Percentiles rank a stretch among this genome's conserved stretches.
Evolutionary conservation across 164 flowering plant species (phyloP).

Genomic region (Umbellularia californica): DNA sequence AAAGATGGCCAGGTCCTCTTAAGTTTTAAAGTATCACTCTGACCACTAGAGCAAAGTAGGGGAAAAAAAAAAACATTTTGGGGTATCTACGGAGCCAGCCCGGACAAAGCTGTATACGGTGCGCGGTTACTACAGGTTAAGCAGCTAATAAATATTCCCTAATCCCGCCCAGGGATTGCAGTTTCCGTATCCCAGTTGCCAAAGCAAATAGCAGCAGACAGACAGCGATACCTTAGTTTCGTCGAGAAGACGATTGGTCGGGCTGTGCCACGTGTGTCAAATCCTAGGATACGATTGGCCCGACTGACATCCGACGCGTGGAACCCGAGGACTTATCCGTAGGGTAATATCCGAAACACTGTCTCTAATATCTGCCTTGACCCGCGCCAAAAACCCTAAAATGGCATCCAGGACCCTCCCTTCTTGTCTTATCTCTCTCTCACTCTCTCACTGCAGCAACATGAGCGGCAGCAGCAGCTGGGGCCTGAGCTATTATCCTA

Average conservation of each 20-base stretch:
- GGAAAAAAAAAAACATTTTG: too few species aligned
- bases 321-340: background rate
- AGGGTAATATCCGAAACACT: conserved; percentile 6
- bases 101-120: too few species aligned
- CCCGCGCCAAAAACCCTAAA: background rate
- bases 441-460: background rate
- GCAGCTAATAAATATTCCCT: too few species aligned
- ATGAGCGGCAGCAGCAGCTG: background rate
- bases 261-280: conserved; percentile 31
- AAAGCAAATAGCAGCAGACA: too few species aligned
- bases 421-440: background rate
- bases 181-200: background rate
- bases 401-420: background rate
- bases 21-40: too few species aligned
- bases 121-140: too few species aligned
- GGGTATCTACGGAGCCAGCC: too few species aligned
- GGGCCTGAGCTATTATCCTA: background rate
- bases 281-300: conserved; percentile 36
- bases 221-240: conserved; percentile 32
- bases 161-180: too few species aligned
- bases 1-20: too few species aligned
- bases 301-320: conserved; percentile 5
- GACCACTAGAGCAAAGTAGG: too few species aligned
- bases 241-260: conserved; percentile 41
- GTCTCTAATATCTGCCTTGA: background rate